Percentiles rank a stretch among this genome's conserved stretches.
These are phyloP conservation scores for Fusarium solani-melongenae DNA, from an alignment of 2,329 filamentous ascomycete genomes.

Conservation along the genomic window DNA sequence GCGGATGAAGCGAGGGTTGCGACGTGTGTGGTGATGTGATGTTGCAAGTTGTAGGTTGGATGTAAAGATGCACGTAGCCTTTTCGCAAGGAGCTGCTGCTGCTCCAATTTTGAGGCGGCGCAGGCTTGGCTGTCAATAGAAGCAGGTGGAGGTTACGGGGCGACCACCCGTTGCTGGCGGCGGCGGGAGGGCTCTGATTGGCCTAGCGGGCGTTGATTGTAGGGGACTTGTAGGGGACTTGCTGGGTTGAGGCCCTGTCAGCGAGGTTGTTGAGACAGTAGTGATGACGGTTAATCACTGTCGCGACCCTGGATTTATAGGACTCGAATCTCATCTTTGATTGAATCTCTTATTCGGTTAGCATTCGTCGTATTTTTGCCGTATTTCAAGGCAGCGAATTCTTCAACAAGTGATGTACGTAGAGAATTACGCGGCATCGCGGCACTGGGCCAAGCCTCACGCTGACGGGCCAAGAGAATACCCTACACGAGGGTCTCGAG, in stretches of 20 bases:
- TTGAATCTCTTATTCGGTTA: neutral
- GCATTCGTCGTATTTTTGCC: neutral
- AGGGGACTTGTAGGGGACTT: constrained; percentile 11
- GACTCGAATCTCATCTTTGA: neutral
- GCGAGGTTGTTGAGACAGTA: constrained; percentile 17
- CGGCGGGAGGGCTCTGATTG: constrained; percentile 14
- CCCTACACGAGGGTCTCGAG: neutral
- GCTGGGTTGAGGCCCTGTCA: constrained; percentile 30
- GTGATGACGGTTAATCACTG: constrained; percentile 3
- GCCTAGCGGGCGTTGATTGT: neutral
- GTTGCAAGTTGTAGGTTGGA: constrained; percentile 36
- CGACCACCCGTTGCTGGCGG: constrained; percentile 19
- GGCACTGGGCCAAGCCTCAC: constrained; percentile 27
- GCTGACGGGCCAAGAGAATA: constrained; percentile 10
- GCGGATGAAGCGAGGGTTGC: constrained; percentile 24
- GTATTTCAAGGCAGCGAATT: neutral
- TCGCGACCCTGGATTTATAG: neutral
- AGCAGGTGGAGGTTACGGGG: constrained; percentile 25
- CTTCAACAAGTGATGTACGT: constrained; percentile 35
- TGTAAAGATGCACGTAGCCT: constrained; percentile 47
- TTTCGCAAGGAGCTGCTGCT: constrained; percentile 37
- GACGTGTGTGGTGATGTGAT: constrained; percentile 28
- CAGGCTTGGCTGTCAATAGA: constrained; percentile 35
- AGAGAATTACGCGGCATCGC: constrained; percentile 30
- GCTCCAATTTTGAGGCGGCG: constrained; percentile 42